Conservation (phyloP, 2,329 filamentous ascomycete species). For the Aspergillus novoparasiticus region DNA sequence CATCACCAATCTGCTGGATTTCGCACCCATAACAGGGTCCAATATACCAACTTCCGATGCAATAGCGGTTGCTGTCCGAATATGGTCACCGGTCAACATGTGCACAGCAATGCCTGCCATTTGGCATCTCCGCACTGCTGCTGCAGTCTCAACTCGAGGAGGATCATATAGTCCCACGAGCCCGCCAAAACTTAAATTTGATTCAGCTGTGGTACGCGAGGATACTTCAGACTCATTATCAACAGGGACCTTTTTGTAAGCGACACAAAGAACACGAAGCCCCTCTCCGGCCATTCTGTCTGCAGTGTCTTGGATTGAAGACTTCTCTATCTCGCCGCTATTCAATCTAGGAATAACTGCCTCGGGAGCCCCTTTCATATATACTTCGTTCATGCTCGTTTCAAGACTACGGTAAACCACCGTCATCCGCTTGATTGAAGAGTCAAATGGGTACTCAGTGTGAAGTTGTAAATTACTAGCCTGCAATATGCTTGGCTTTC, state of each 20-base stretch:
- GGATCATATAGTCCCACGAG: conserved; percentile 65
- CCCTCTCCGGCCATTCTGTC: conserved; percentile 63
- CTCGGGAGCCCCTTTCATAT: conserved; percentile 66
- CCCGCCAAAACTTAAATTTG: conserved; percentile 58
- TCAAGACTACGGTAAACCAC: conserved; percentile 55
- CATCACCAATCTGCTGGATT: conserved; percentile 51
- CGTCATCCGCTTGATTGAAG: conserved; percentile 67
- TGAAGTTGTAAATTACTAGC: conserved; percentile 20
- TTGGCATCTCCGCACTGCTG: conserved; percentile 56
- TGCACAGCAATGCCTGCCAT: conserved; percentile 60
- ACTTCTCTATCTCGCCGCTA: conserved; percentile 23
- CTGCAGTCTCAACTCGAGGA: conserved; percentile 61
- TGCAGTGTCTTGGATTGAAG: conserved; percentile 39
- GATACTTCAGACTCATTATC: conserved; percentile 33
- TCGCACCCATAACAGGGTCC: conserved; percentile 45
- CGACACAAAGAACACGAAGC: conserved; percentile 62
- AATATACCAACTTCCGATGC: conserved; percentile 61
- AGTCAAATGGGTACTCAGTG: conserved; percentile 68
- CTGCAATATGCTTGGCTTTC: conserved; percentile 48
- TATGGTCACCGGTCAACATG: conserved; percentile 62
- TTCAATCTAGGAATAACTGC: conserved; percentile 49
- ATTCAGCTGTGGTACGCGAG: conserved; percentile 54
- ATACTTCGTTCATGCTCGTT: conserved; percentile 45
- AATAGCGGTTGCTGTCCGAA: conserved; percentile 59
- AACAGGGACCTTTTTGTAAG: conserved; percentile 39